A percentile compares a stretch with the other conserved stretches of the same genome.
Conservation (phyloP, 176 grass and related monocot species). For the Zea luxurians region DNA sequence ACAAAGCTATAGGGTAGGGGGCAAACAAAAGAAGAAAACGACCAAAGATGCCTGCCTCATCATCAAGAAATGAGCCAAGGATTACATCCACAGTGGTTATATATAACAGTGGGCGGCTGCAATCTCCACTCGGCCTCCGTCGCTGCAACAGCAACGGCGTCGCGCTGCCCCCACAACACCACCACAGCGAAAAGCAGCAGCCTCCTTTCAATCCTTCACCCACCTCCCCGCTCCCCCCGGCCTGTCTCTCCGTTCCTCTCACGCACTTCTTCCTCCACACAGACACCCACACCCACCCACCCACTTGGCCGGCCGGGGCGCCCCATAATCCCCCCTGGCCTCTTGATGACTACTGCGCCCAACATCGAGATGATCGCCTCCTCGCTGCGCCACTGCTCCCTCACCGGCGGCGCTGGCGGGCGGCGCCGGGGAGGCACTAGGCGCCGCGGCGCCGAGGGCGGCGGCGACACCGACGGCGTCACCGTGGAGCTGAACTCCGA, state of each 20-base stretch:
- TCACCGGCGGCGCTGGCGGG: conserved; percentile 27
- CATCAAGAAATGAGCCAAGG: conserved; percentile 3
- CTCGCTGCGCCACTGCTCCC: conserved; percentile 65
- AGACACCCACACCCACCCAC: background rate
- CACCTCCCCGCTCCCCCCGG: background rate
- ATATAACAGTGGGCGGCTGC: conserved; percentile 9
- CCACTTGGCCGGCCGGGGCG: conserved; percentile 3
- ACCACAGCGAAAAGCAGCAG: conserved; percentile 31
- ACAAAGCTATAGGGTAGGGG: background rate
- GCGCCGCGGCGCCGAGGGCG: conserved; percentile 9
- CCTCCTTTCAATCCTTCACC: background rate
- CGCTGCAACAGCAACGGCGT: background rate
- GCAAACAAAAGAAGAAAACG: conserved; percentile 17
- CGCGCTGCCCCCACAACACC: conserved; percentile 28
- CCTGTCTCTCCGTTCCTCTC: background rate
- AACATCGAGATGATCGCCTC: conserved; percentile 78
- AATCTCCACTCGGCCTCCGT: background rate
- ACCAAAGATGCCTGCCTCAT: background rate
- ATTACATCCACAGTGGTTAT: background rate
- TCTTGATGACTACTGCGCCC: conserved; percentile 70
- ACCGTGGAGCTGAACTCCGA: conserved; percentile 96
- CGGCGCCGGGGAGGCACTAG: conserved; percentile 8
- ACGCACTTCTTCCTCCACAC: background rate
- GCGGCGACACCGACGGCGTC: conserved; percentile 49
- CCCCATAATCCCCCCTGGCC: conserved; percentile 1